Conservation (phyloP, 306 rosid genomes). For the Crataegus laevigata region DNA sequence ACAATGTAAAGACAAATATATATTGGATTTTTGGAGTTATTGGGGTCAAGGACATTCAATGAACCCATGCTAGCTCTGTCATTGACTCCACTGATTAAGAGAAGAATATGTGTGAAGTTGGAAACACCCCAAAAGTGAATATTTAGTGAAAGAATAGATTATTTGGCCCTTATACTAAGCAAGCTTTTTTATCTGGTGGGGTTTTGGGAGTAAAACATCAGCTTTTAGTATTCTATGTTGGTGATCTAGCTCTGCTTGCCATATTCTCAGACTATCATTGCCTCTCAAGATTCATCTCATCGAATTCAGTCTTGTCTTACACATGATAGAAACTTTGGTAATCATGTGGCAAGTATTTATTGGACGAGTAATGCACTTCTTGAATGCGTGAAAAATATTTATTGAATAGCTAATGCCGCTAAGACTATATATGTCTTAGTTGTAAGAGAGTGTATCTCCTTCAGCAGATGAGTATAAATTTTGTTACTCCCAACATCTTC, state of each 20-base stretch:
- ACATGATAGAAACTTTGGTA: too few relatives aligned
- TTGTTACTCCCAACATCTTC: constrained; percentile 17
- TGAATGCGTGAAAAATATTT: too few relatives aligned
- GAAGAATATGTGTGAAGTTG: neutral
- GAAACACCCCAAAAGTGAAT: neutral
- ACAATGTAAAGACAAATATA: too few relatives aligned
- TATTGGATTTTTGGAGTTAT: too few relatives aligned
- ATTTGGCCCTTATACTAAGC: constrained; percentile 8
- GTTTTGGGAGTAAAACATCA: constrained; percentile 10
- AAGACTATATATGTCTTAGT: too few relatives aligned
- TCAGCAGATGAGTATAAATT: constrained; percentile 10
- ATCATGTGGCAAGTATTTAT: too few relatives aligned
- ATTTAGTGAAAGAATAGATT: constrained; percentile 12
- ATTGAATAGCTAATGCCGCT: too few relatives aligned
- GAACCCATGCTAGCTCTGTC: too few relatives aligned
- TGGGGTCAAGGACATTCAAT: too few relatives aligned
- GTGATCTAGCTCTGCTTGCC: constrained; percentile 16
- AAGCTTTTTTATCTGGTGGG: constrained; percentile 15
- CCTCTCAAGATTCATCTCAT: neutral
- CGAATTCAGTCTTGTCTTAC: constrained; percentile 14
- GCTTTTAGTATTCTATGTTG: neutral
- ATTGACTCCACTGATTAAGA: neutral
- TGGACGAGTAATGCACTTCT: too few relatives aligned
- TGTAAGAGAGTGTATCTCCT: too few relatives aligned
- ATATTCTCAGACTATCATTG: constrained; percentile 4